Evolutionary conservation across 495 filamentous ascomycete species (phyloP).

Genomic region (Aspergillus baeticus): DNA sequence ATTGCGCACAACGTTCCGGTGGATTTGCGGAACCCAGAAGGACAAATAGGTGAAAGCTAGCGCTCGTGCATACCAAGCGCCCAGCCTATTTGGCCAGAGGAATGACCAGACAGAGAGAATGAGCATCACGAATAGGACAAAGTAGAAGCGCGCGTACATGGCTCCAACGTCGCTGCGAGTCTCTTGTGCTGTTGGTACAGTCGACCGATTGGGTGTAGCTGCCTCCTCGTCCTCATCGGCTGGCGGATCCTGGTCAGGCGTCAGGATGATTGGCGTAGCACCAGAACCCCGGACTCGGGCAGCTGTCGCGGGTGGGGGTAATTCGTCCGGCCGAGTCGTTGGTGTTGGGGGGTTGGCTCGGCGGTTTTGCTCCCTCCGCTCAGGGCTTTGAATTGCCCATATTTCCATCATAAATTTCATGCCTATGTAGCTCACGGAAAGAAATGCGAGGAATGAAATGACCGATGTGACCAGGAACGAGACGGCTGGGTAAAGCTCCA

Average conservation of each 20-base stretch:
- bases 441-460: slow-evolving; percentile 68
- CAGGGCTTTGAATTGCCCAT: slow-evolving; percentile 81
- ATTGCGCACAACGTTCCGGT: slow-evolving; percentile 86
- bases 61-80: slow-evolving; percentile 67
- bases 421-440: slow-evolving; percentile 70
- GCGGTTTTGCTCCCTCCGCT: slow-evolving; percentile 59
- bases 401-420: slow-evolving; percentile 88
- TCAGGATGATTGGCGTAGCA: slow-evolving; percentile 70
- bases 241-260: slow-evolving; percentile 77
- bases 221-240: slow-evolving; percentile 31
- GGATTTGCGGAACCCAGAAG: slow-evolving; percentile 89
- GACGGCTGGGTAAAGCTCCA: slow-evolving; percentile 61
- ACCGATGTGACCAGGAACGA: slow-evolving; percentile 68
- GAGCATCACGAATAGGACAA: slow-evolving; percentile 65
- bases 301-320: slow-evolving; percentile 66
- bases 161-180: slow-evolving; percentile 61
- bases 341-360: slow-evolving; percentile 26
- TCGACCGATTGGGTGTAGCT: slow-evolving; percentile 25
- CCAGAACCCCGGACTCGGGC: slow-evolving; percentile 41
- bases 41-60: slow-evolving; percentile 75
- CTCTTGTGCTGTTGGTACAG: slow-evolving; percentile 34
- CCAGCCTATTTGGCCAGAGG: slow-evolving; percentile 68
- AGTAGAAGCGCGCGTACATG: slow-evolving; percentile 77
- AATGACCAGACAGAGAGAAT: slow-evolving; percentile 74
- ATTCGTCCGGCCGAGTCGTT: slow-evolving; percentile 36